Conservation (phyloP, 2,329 filamentous ascomycete genomes). For the Talaromyces sp. region DNA sequence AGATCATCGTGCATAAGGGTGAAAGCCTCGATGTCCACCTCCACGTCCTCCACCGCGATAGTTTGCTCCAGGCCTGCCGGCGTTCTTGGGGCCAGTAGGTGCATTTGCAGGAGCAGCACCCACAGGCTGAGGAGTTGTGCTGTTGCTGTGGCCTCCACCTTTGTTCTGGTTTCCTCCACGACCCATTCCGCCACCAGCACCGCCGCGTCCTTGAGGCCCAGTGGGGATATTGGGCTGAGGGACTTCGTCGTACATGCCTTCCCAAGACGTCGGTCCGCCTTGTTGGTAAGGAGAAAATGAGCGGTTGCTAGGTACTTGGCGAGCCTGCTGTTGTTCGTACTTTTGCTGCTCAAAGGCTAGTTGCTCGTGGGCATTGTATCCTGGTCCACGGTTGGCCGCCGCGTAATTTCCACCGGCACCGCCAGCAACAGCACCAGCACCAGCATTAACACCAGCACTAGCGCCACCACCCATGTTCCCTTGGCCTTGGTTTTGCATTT, state of each 20-base stretch:
- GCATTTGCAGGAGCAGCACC: conserved; percentile 68
- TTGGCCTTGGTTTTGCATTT: conserved; percentile 38
- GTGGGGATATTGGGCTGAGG: conserved; percentile 69
- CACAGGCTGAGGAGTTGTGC: conserved; percentile 41
- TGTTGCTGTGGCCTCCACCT: conserved; percentile 26
- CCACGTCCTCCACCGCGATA: conserved; percentile 86
- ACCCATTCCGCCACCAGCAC: conserved; percentile 34
- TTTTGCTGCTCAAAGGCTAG: conserved; percentile 73
- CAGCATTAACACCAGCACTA: conserved; percentile 26
- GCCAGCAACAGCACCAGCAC: conserved; percentile 31
- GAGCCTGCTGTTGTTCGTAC: conserved; percentile 65
- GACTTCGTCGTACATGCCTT: conserved; percentile 97
- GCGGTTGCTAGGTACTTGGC: conserved; percentile 45
- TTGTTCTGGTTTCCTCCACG: conserved; percentile 37
- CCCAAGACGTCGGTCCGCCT: conserved; percentile 79
- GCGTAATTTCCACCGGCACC: conserved; percentile 29
- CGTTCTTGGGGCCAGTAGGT: conserved; percentile 93
- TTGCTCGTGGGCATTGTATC: conserved; percentile 67
- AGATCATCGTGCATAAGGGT: conserved; percentile 62
- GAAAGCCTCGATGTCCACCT: conserved; percentile 66
- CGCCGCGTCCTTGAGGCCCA: conserved; percentile 45
- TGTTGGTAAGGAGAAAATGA: conserved; percentile 43
- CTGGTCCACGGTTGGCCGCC: conserved; percentile 44
- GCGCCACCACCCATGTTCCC: conserved; percentile 26
- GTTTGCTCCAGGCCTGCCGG: conserved; percentile 83